phyloP scores from a whole-genome alignment of 345 rosid species.

The Jatropha curcas region DNA sequence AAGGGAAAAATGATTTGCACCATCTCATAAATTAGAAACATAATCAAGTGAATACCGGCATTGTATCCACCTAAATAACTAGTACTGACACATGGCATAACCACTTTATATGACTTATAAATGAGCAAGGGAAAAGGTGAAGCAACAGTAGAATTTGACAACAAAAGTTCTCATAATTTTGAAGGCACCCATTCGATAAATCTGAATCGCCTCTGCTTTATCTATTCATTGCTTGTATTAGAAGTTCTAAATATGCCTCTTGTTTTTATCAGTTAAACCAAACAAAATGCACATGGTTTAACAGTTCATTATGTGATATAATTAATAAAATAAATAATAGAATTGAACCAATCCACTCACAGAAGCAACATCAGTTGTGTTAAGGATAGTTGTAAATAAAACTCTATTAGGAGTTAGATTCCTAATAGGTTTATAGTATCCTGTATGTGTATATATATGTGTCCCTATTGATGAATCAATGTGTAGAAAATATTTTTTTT shows the following conservation, averaged over 20 bases:
- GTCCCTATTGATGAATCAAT: too few relatives aligned
- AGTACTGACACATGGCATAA: neutral
- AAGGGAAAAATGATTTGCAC: too few relatives aligned
- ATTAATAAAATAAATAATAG: neutral
- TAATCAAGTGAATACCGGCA: too few relatives aligned
- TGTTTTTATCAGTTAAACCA: neutral
- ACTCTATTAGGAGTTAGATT: too few relatives aligned
- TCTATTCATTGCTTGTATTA: neutral
- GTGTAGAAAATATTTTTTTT: too few relatives aligned
- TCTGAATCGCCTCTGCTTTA: neutral
- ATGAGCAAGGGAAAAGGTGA: neutral
- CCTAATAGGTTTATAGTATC: too few relatives aligned
- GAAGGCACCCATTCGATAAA: neutral
- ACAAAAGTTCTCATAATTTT: neutral
- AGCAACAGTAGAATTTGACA: neutral
- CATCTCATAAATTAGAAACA: too few relatives aligned
- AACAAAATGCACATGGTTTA: neutral
- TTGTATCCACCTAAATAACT: too few relatives aligned
- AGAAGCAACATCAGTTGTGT: constrained; percentile 39
- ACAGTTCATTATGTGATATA: neutral
- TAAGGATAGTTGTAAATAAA: too few relatives aligned
- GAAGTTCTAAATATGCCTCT: neutral
- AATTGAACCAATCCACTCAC: constrained; percentile 43
- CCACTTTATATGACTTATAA: neutral
- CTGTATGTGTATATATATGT: too few relatives aligned